Base-by-base conservation (phyloP, 768 basidiomycete genomes). In the Serendipita indica region DNA sequence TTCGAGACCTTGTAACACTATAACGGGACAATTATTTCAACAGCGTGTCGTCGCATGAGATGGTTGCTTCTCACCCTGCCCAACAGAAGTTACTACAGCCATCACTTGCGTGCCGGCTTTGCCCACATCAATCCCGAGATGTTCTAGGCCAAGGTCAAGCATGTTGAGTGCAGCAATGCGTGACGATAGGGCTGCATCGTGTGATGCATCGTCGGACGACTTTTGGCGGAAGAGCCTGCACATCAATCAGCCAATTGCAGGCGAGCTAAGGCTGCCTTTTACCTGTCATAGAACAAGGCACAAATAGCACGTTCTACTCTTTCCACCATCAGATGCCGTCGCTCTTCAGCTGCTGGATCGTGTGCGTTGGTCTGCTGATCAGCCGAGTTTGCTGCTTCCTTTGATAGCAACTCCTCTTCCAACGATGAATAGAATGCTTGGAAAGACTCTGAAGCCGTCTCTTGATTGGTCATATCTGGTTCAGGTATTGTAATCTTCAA, bases 121-220 rank as follows among this genome's bases (percentile, higher is more conserved):
- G 2, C 80, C 82, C 0, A 89, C 79, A 57, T 89, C 83, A 6
- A 98, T 77, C 14, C 93, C 94, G 1, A 99, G 79, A 71, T 98
- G 92, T 35, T 86, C 84, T 7, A 98, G 73, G 1, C 82, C 78
- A 0, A 99, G 74, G 68, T 97, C 94, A 1, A 98, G 75, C 76
- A 92, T 79, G 63, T 93, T 92, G 43, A 99, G 74, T 1, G 92
- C 93, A 13, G 90, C 89, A 14, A 97, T 83, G 3, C 93, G 81
- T 65, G 82, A 86, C 0, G 92, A 82, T 2, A 99, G 73, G 0
- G 89, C 86, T 65, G 89, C 89, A 67, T 99, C 92, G 67, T 96
- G 93, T 0, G 83, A 83, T 0, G 79, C 74, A 65, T 99, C 94
- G 57, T 82, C 79, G n/a, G 79, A 74, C 18, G 79, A 79, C 1